phyloP scores from a whole-genome alignment of 2,329 filamentous ascomycete genomes.

The Phoma herbarum region DNA sequence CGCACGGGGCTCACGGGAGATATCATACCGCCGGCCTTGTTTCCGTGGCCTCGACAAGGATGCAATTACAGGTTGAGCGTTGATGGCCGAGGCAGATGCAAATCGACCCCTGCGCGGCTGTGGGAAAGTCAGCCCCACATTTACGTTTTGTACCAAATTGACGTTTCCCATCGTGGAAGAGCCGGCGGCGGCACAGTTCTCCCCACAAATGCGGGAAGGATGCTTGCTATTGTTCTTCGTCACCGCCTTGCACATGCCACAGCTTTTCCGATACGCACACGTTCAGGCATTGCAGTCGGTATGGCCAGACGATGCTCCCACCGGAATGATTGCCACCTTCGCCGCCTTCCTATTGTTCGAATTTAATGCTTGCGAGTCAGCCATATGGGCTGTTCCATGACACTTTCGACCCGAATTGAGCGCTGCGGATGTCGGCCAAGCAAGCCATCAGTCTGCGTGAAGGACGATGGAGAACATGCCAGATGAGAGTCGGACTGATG shows the following conservation, averaged over 20 bases:
- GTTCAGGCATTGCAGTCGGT: neutral
- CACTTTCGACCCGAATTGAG: neutral
- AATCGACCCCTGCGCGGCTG: neutral
- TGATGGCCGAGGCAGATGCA: neutral
- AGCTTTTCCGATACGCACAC: neutral
- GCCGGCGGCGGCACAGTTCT: conserved; percentile 2
- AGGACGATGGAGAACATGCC: neutral
- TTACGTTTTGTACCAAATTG: neutral
- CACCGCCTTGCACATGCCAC: neutral
- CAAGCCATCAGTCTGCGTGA: neutral
- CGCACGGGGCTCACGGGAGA: neutral
- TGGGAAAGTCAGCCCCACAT: conserved; percentile 1
- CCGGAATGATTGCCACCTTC: neutral
- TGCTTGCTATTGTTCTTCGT: conserved; percentile 18
- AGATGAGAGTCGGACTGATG: conserved; percentile 1
- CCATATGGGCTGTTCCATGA: neutral
- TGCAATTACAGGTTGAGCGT: neutral
- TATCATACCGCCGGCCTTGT: neutral
- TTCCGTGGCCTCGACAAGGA: neutral
- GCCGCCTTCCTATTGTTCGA: conserved; percentile 12
- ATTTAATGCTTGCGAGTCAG: neutral
- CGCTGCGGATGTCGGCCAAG: neutral
- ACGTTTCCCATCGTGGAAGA: neutral
- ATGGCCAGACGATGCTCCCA: neutral
- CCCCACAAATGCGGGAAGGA: conserved; percentile 17